Base-by-base conservation (phyloP, 2,329 filamentous ascomycete species). In the Aspergillus eucalypticola region DNA sequence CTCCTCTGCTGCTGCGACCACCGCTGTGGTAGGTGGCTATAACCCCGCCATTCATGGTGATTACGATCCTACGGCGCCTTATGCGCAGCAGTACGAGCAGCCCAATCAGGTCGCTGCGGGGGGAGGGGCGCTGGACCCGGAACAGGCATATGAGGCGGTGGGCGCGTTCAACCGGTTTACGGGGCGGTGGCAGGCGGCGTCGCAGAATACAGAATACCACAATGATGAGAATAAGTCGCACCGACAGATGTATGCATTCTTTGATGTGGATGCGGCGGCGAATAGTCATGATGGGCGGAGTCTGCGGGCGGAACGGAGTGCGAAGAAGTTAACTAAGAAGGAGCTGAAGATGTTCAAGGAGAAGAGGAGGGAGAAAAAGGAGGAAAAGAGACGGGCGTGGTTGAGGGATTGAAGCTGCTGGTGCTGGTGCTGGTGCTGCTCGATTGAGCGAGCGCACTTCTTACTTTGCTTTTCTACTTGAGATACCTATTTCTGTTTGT, bases 11-110 rank as follows among this genome's bases (percentile, higher is more conserved):
- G n/a, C 38, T 49, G 11, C 29, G 38, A 52, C 32, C 49, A 66
- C 78, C 57, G 78, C 85, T 21, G 84, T 83, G 5, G 64, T 70
- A 10, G 88, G 89, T 60, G 92, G 94, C 62, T 99, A 99, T 79
- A 96, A 98, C 73, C 95, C 95, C 1, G 90, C 92, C 23, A 94
- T 99, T 49, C 95, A 99, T 75, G 95, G 95, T 68, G 90, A 93
- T 79, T 99, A 97, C 80, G 95, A 99, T 71, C 92, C 93, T 3
- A 95, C 89, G 61, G 94, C 95, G n/a, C 90, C 92, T 80, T 99
- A 99, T 74, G 94, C 95, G 10, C 84, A 90, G 72, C 79, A 82
- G 49, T 74, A 82, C 48, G 76, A 79, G 62, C 70, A 50, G 67
- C 73, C 10, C 69, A 71, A 1, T 64, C 66, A 69, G 51, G 73